Base-by-base conservation (phyloP, 1,284 basidiomycete species). In the Meira miltonrushii region DNA sequence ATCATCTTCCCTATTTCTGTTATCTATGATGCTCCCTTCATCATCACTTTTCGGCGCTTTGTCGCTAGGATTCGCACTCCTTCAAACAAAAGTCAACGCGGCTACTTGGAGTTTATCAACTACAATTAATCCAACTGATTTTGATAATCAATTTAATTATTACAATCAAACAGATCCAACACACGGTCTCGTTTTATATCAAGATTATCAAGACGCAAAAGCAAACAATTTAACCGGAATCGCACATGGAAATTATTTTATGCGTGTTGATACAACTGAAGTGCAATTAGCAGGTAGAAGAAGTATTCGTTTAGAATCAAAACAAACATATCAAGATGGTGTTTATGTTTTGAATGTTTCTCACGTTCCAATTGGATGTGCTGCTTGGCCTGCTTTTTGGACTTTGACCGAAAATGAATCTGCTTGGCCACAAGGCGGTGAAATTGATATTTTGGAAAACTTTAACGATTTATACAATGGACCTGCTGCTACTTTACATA, bases 331-430 rank as follows among this genome's bases (percentile, higher is more conserved):
- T 58, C 50, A 52, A 15, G 73, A 78, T 44, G 70, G 74, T 10
- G 67, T 78, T 8, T 72, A 75, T 55, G 64, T 77, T 47, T 55
- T 74, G n/a, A 68, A 76, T 51, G 69, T 71, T 12, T 65, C 68
- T 12, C 74, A 76, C 51, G 60, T 71, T 15, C 75, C 75, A 1
- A 51, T 61, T 1, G 74, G 74, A 25, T 77, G 74, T 57, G 64
- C 74, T 9, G 64, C 63, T 39, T 78, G 75, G 75, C 75, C 75
- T 11, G 74, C 74, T 5, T 77, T 73, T 56, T 77, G 75, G 75
- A 76, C 70, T 2, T 69, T 74, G 28, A 76, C 74, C 2, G 41
- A 62, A 15, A 37, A 67, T 13, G 12, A 19, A 12, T 50, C 38
- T 12, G 17, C 38, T 1, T 78, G 72, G 69, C 75, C 75, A 2